Conservation (phyloP, 2,329 filamentous ascomycete species). For the Aspergillus jensenii region DNA sequence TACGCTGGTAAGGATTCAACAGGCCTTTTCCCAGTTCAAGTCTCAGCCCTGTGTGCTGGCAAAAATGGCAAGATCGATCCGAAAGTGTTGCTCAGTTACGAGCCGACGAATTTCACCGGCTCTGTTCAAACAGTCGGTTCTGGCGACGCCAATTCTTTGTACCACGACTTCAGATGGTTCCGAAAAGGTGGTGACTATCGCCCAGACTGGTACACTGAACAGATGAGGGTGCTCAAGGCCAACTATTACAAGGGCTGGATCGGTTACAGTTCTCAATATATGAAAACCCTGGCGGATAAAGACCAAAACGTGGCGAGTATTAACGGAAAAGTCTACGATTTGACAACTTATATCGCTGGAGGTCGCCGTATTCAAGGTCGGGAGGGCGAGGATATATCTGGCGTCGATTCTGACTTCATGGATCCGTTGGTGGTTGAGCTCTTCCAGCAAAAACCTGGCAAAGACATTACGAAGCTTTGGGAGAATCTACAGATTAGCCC, state of each 20-base stretch:
- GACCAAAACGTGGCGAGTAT: slow-evolving; percentile 75
- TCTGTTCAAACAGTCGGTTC: slow-evolving; percentile 63
- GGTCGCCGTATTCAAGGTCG: slow-evolving; percentile 66
- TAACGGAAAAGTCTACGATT: slow-evolving; percentile 78
- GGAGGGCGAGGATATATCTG: slow-evolving; percentile 50
- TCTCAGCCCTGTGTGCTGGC: slow-evolving; percentile 86
- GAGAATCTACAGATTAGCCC: slow-evolving; percentile 63
- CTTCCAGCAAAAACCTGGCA: slow-evolving; percentile 73
- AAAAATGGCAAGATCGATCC: slow-evolving; percentile 64
- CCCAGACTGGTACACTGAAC: slow-evolving; percentile 89
- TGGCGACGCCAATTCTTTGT: slow-evolving; percentile 71
- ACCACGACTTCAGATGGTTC: slow-evolving; percentile 89
- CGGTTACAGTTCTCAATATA: slow-evolving; percentile 76
- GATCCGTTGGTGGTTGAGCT: slow-evolving; percentile 68
- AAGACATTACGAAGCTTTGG: slow-evolving; percentile 84
- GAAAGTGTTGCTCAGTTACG: slow-evolving; percentile 82
- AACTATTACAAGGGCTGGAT: slow-evolving; percentile 85
- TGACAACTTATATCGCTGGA: slow-evolving; percentile 78
- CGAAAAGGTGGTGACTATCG: slow-evolving; percentile 73
- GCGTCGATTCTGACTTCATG: slow-evolving; percentile 75
- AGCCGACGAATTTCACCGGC: slow-evolving; percentile 71
- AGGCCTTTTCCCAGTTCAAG: slow-evolving; percentile 86
- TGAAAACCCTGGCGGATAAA: slow-evolving; percentile 65
- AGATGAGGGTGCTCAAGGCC: slow-evolving; percentile 73
- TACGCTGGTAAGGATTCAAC: slow-evolving; percentile 91